These are phyloP conservation scores for Xylaria sp. DNA, from an alignment of 2,329 filamentous ascomycete genomes.

Conservation along the genomic window DNA sequence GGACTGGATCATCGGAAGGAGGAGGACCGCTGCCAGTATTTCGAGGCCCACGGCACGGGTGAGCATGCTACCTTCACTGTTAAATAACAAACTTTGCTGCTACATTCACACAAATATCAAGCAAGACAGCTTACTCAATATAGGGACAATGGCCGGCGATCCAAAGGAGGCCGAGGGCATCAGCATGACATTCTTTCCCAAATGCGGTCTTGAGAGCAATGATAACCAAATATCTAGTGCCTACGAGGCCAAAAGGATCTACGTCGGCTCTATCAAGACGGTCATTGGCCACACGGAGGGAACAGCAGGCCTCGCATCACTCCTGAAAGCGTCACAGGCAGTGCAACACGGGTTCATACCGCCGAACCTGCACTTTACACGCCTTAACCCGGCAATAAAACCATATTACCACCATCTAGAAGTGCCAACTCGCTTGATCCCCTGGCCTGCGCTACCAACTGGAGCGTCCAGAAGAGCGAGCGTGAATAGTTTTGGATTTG, in stretches of 20 bases:
- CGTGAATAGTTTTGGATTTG: too few species aligned
- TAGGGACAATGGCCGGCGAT: conserved; percentile 43
- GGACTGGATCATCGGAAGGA: conserved; percentile 33
- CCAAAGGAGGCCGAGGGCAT: conserved; percentile 41
- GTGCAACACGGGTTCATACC: conserved; percentile 31
- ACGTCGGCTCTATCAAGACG: conserved; percentile 37
- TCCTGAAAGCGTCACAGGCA: conserved; percentile 43
- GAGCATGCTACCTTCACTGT: too few species aligned
- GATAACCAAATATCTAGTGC: too few species aligned
- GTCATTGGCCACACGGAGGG: conserved; percentile 47
- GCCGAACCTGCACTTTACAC: conserved; percentile 24
- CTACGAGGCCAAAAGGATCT: neutral
- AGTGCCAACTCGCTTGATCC: conserved; percentile 14
- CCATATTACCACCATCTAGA: conserved; percentile 26
- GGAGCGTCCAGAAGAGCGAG: too few species aligned
- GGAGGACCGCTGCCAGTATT: conserved; percentile 35
- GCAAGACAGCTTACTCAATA: too few species aligned
- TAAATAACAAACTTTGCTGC: too few species aligned
- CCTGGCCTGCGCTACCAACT: too few species aligned
- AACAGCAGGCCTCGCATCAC: conserved; percentile 42
- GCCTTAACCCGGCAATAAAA: neutral
- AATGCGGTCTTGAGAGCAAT: too few species aligned
- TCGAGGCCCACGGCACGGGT: conserved; percentile 44
- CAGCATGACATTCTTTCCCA: conserved; percentile 28
- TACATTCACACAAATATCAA: too few species aligned